Evolutionary conservation across 2,329 filamentous ascomycete species (phyloP), one percentile per base, ranked within the genome.

Genomic region (Nannizziopsis arthrosporioides): DNA sequence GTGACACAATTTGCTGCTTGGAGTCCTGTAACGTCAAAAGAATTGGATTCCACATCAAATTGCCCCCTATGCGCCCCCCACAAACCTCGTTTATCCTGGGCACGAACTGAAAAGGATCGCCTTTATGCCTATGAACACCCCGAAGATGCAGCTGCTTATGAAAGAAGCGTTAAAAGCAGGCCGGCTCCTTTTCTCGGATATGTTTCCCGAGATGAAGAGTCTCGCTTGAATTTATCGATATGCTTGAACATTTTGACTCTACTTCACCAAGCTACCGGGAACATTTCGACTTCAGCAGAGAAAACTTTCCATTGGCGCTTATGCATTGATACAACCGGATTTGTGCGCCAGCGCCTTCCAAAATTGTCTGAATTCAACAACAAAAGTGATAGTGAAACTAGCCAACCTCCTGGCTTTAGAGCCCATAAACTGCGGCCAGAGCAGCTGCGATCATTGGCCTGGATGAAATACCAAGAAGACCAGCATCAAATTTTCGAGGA

Each of bases 391-490:
- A 4, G 14, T 3, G 49, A 56, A 42, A 53, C 54, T 12, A 8
- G 15, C 1, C 63, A 71, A 49, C 66, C 65, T 15, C 62, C 60
- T 15, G 57, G 58, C 14, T 72, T 70, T 49, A 50, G 42, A 51
- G 44, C 44, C 52, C 59, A 48, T 41, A n/a, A 50, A 53, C 61
- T 82, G 1, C 70, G 72, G 5, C 61, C 64, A 0, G 73, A 77
- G 30, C 80, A 84, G 52, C 58, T 69, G 4, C 66, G 69, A 14
- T 76, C 75, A 2, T 60, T 84, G 1, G 53, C 61, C 0, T 84
- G 80, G 80, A 82, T 81, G 77, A 57, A 68, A 8, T 14, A 53
- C 0, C 76, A 79, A 58, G 81, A 84, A 56, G 51, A 57, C 1
- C 59, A 63, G 9, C 59, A 60, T 5, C 42, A 49, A 1, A 52